Evolutionary conservation across 345 rosid genomes (phyloP), one percentile per base, ranked within the genome.

Genomic region (Brassica rapa): DNA sequence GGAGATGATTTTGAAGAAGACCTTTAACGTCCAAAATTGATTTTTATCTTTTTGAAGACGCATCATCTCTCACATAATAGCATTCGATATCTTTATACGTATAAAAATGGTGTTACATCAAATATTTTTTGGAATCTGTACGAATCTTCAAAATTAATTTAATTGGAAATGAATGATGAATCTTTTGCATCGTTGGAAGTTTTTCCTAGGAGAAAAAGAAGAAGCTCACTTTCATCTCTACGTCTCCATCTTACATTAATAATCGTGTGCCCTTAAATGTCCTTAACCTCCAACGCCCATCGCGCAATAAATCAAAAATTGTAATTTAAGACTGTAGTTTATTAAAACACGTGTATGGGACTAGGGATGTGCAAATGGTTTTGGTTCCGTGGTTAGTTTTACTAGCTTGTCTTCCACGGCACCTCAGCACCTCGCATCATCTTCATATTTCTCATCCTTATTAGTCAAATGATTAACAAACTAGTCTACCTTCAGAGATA

Each of bases 171-270:
- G 68, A 43, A 12, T 16, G 68, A 21, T 16, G 61, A 33, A 32
- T 10, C 33, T 56, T 6, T 21, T 37, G 46, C 35, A 7, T 24
- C 30, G 30, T 49, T 55, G 4, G 10, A 37, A 33, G 30, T 37
- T 59, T 53, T 53, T 19, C 23, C 23, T 53, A 53, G 59, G 10
- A 59, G 10, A 33, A 16, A 8, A 32, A 19, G 16, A 27, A 27
- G 30, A 27, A 27, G 30, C 59, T 69, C 80, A 77, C 70, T 62
- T 69, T 69, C 70, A 75, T 63, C 19, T 9, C 49, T 67, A 32
- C 3, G 23, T 57, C 72, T 57, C 46, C 66, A 67, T 57, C 46
- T 25, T 68, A 61, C 53, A 60, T 30, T 30, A 43, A 76, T 76
- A 61, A 14, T 21, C 12, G 19, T 51, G 10, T 61, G 14, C 3